These are phyloP conservation scores for Typha latifolia DNA, from an alignment of 176 grass and related monocot genomes.

Conservation along the genomic window DNA sequence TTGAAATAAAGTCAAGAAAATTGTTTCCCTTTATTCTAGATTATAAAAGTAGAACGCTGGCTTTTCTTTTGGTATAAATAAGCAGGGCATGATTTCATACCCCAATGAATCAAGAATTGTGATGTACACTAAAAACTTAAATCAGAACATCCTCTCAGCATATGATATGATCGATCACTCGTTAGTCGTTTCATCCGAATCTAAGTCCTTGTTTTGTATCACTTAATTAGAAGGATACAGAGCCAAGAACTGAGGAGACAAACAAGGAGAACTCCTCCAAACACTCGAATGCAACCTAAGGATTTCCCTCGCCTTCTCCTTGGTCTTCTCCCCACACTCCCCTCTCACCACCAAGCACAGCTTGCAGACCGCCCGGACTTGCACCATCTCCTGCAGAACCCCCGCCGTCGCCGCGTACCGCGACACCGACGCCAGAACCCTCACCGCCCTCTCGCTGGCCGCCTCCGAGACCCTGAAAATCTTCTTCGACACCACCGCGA, in stretches of 20 bases:
- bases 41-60: no score
- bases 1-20: no score
- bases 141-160: no score
- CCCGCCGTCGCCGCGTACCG: constrained; percentile 41
- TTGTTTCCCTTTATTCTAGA: no score
- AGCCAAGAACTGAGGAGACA: constrained; percentile 38
- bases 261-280: constrained; percentile 64
- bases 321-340: constrained; percentile 42
- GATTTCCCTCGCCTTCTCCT: constrained; percentile 71
- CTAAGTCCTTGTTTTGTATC: background rate
- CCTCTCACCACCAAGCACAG: constrained; percentile 44
- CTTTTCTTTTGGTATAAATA: no score
- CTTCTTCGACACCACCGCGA: constrained; percentile 65
- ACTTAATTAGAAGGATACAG: constrained; percentile 46
- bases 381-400: constrained; percentile 82
- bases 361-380: constrained; percentile 52
- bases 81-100: constrained; percentile 26
- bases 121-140: no score
- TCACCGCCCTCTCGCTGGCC: constrained; percentile 67
- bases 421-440: constrained; percentile 49
- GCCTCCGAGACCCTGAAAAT: constrained; percentile 47
- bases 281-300: constrained; percentile 65
- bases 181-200: no score
- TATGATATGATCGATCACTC: no score
- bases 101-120: constrained; percentile 20